A percentile compares a stretch with the other conserved stretches of the same genome.
Evolutionary conservation across 805 yeast species (phyloP).

Genomic region (Candida saitoana): DNA sequence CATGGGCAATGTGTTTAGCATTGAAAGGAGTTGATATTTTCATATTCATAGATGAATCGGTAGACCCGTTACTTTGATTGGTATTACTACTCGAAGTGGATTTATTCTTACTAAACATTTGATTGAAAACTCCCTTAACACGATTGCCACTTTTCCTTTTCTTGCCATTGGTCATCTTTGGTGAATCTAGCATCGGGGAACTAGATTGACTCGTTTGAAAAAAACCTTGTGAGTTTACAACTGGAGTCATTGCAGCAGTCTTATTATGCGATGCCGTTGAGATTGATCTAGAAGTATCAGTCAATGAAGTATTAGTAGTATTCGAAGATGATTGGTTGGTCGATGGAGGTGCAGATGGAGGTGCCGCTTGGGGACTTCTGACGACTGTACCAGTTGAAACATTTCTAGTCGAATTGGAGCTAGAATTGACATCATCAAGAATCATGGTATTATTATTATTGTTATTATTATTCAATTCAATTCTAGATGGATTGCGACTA

Average conservation of each 20-base stretch:
- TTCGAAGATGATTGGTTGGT: conserved; percentile 9
- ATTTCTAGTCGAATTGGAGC: conserved; percentile 6
- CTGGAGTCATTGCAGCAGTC: conserved; percentile 30
- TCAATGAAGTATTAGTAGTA: conserved; percentile 1
- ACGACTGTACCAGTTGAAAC: conserved; percentile 22
- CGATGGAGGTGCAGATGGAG: conserved; percentile 7
- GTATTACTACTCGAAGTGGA: conserved; percentile 3
- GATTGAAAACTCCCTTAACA: conserved; percentile 57
- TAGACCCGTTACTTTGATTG: conserved; percentile 6
- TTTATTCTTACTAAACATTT: conserved; percentile 41
- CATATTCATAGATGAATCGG: conserved; percentile 25
- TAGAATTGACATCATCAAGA: not conserved
- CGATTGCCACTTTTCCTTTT: conserved; percentile 45
- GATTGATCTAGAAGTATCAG: conserved; percentile 12
- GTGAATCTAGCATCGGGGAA: conserved; percentile 7
- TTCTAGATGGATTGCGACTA: conserved; percentile 4
- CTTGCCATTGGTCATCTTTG: conserved; percentile 4
- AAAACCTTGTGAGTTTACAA: conserved; percentile 15
- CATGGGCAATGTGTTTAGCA: conserved; percentile 88
- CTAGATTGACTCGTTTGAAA: conserved; percentile 12
- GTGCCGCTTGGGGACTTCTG: conserved; percentile 17
- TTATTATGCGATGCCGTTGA: conserved; percentile 16
- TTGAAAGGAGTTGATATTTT: conserved; percentile 90
- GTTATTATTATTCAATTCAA: not conserved
- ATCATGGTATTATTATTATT: not conserved